Conservation (phyloP, 805 yeast species). For the Vanderwaltozyma yarrowii region DNA sequence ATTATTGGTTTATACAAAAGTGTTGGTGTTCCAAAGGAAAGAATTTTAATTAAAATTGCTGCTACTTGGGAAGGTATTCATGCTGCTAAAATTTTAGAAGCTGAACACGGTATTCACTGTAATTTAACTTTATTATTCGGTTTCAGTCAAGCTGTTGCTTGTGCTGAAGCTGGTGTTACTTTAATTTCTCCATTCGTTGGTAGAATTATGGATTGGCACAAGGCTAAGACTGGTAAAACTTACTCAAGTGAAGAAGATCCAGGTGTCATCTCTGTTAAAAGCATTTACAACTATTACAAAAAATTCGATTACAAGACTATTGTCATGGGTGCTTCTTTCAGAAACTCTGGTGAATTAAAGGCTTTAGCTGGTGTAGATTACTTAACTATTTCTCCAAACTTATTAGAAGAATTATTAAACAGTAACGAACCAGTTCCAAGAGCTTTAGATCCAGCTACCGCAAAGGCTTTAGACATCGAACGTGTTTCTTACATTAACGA, state of each 20-base stretch:
- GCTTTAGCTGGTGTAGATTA: constrained; percentile 96
- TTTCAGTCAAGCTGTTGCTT: constrained; percentile 95
- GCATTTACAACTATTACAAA: constrained; percentile 95
- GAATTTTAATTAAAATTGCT: constrained; percentile 92
- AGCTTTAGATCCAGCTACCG: constrained; percentile 60
- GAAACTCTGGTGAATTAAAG: constrained; percentile 91
- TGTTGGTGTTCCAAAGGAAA: constrained; percentile 77
- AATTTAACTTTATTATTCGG: constrained; percentile 94
- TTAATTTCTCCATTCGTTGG: constrained; percentile 98
- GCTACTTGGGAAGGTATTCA: constrained; percentile 99
- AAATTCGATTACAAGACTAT: constrained; percentile 92
- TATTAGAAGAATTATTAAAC: constrained; percentile 79
- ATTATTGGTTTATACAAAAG: constrained; percentile 80
- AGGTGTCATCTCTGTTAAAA: constrained; percentile 86
- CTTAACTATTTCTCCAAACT: constrained; percentile 88
- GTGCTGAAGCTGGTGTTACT: constrained; percentile 95
- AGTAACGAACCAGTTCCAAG: constrained; percentile 73
- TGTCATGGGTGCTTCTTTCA: constrained; percentile 99
- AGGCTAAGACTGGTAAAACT: constrained; percentile 82
- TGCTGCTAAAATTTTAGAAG: constrained; percentile 93
- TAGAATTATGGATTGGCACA: constrained; percentile 97
- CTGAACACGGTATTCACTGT: constrained; percentile 82
- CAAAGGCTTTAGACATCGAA: constrained; percentile 39
- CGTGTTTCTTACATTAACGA: constrained; percentile 77
- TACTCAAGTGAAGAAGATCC: constrained; percentile 78